Evolutionary conservation across 2,329 filamentous ascomycete species (phyloP), one percentile per base, ranked within the genome.

Genomic region (Emmonsiellopsis sp.): DNA sequence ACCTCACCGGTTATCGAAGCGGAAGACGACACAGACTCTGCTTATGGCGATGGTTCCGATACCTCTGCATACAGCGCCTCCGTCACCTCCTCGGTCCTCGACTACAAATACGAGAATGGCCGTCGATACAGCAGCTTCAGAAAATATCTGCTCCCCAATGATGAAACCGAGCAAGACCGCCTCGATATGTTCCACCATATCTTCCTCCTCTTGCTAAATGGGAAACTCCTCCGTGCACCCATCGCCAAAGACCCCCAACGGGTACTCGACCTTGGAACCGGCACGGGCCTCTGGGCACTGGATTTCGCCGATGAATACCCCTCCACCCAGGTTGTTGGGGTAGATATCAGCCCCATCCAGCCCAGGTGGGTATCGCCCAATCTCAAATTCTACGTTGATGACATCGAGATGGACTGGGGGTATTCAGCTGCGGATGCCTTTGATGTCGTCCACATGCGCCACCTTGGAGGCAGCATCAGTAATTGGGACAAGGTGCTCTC

Each of bases 201-300:
- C 52, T 65, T 59, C 53, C 56, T 56, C 13, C 55, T 67, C 31
- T 40, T 64, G 3, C 46, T 67, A 15, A 51, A 58, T 38, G 62
- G 61, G 9, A 56, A 58, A 20, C 61, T 68, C 8, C 59, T 59
- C 30, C 56, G 57, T 31, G 62, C 61, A 3, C 62, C 64, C 2
- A 35, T 69, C 5, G 32, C 44, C 0, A 34, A 46, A 2, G 35
- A 58, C 0, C 62, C 65, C 0, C 56, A 57, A 30, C 63, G 64
- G 15, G 66, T 73, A 11, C 58, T 74, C 32, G 72, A 74, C 51
- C 56, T 74, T 7, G 71, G 70, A 5, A 73, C 70, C 9, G 72
- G 72, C 41, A 38, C 42, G 13, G 71, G 71, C 1, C 69, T 71
- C 26, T 74, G 70, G 70, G 70, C 70, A 6, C 67, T 73, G 31